A percentile compares a stretch with the other conserved stretches of the same genome.
Conservation (phyloP, 441 rosid species). For the Populus hybrid region DNA sequence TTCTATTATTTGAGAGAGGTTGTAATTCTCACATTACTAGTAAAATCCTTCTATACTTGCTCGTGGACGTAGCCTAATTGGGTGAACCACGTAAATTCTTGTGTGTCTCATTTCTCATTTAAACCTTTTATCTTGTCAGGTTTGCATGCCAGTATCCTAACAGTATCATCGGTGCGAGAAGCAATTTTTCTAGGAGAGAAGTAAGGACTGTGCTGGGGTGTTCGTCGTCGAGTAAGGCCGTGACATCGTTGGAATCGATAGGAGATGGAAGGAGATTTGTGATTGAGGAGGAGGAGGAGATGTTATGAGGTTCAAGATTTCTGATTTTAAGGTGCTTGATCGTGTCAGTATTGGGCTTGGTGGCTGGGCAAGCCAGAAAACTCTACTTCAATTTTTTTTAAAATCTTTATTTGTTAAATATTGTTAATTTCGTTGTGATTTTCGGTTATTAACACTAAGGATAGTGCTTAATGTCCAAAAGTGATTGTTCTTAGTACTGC, state of each 20-base stretch:
- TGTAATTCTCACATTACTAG: too few relatives aligned
- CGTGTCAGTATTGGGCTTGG: constrained; percentile 83
- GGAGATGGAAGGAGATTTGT: constrained; percentile 27
- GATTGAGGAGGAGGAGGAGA: constrained; percentile 38
- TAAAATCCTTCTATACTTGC: too few relatives aligned
- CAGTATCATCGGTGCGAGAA: constrained; percentile 18
- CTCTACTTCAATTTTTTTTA: background rate
- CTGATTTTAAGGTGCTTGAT: constrained; percentile 74
- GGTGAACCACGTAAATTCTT: too few relatives aligned
- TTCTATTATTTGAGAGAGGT: too few relatives aligned
- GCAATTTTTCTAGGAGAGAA: constrained; percentile 20
- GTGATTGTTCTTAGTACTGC: background rate
- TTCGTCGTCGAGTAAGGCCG: constrained; percentile 34
- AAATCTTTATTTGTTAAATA: background rate
- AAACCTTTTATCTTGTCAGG: too few relatives aligned
- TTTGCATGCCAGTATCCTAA: too few relatives aligned
- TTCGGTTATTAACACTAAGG: background rate
- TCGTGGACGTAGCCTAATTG: too few relatives aligned
- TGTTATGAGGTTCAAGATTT: constrained; percentile 72
- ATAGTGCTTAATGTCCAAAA: background rate
- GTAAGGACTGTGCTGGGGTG: constrained; percentile 31
- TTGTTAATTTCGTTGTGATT: background rate
- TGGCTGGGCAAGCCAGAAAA: constrained; percentile 57
- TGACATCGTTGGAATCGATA: constrained; percentile 36
- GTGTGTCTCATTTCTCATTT: too few relatives aligned